Percentiles rank a stretch among this genome's conserved stretches.
Conservation (phyloP, 257 asterid genomes). For the Penstemon barbatus region DNA sequence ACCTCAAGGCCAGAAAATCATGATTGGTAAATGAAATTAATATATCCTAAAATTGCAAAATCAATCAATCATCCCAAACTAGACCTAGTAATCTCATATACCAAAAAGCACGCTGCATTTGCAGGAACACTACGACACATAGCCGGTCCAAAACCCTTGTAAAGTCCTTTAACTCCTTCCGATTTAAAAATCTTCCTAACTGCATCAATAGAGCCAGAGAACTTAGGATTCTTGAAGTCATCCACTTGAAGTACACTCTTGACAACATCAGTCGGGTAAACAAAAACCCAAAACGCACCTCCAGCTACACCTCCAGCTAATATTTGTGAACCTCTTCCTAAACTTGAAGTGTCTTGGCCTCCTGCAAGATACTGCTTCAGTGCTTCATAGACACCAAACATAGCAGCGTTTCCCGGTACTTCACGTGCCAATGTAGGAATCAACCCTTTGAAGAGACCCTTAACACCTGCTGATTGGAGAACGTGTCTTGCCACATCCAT, state of each 20-base stretch:
- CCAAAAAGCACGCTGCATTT: constrained; percentile 87
- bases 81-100: constrained; percentile 71
- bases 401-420: constrained; percentile 79
- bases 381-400: constrained; percentile 87
- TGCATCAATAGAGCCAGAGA: constrained; percentile 65
- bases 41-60: too few species aligned
- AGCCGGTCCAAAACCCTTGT: constrained; percentile 89
- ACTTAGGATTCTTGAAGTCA: constrained; percentile 72
- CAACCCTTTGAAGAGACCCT: constrained; percentile 79
- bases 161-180: constrained; percentile 76
- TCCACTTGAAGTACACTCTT: constrained; percentile 83
- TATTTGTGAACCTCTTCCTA: constrained; percentile 70
- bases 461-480: constrained; percentile 57
- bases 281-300: constrained; percentile 67
- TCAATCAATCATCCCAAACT: constrained; percentile 55
- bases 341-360: constrained; percentile 59
- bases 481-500: constrained; percentile 82
- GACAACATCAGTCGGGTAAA: constrained; percentile 78
- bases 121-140: constrained; percentile 91
- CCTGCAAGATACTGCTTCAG: constrained; percentile 67
- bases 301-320: constrained; percentile 82
- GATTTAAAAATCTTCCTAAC: constrained; percentile 62
- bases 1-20: too few species aligned
- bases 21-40: too few species aligned
- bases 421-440: constrained; percentile 77